phyloP scores from a whole-genome alignment of 257 asterid species.

The Plantago elongata region DNA sequence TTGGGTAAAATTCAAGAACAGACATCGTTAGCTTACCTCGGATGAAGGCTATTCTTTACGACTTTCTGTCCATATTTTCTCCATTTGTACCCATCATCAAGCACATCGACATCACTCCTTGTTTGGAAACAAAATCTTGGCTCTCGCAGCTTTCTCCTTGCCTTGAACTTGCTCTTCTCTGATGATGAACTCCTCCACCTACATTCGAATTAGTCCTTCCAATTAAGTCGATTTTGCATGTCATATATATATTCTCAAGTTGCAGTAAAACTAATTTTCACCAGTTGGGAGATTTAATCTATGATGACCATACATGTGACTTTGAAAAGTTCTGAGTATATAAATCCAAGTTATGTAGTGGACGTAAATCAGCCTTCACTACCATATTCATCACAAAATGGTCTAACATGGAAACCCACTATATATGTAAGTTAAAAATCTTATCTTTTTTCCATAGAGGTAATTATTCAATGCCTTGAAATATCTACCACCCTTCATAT shows the following conservation, averaged over 20 bases:
- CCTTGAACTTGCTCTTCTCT: constrained; percentile 72
- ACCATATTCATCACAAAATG: constrained; percentile 17
- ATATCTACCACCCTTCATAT: no score
- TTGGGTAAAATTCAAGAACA: not conserved
- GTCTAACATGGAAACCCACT: constrained; percentile 21
- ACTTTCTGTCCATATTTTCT: constrained; percentile 93
- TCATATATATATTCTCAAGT: not conserved
- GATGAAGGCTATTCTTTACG: constrained; percentile 96
- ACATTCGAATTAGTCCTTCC: not conserved
- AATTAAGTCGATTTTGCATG: no score
- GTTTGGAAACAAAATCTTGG: constrained; percentile 97
- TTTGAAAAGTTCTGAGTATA: not conserved
- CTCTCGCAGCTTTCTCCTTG: constrained; percentile 79
- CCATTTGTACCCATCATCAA: constrained; percentile 99
- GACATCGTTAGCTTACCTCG: constrained; percentile 43
- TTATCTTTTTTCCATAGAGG: not conserved
- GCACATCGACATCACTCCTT: constrained; percentile 93
- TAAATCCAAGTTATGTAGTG: constrained; percentile 25
- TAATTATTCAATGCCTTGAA: not conserved
- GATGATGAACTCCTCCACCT: constrained; percentile 73
- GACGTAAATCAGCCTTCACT: constrained; percentile 35
- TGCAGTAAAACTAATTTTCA: not conserved
- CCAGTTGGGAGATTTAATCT: not conserved
- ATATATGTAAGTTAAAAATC: not conserved
- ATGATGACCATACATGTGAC: not conserved